Evolutionary conservation across 805 yeast genomes (phyloP), one percentile per base, ranked within the genome.

Genomic region (Ogataea corticis): DNA sequence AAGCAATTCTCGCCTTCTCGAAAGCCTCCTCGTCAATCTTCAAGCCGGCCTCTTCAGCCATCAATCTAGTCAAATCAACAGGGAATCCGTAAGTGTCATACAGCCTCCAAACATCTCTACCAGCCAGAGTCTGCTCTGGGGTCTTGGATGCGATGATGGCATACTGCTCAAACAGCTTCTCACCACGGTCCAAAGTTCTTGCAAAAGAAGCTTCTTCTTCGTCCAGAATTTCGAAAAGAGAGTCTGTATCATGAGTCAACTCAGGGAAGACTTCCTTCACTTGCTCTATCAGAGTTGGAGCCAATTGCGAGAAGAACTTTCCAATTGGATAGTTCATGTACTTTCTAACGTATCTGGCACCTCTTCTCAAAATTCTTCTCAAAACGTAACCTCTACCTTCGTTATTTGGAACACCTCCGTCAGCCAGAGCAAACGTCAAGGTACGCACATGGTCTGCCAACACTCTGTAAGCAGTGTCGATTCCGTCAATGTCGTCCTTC

Each of bases 81-180:
- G 99, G 99, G 86, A 94, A 94, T 48, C 99, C 99, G 63, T 92
- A 94, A 11, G 99, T 94, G 61, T 94, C 99, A 61, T 94, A 94
- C 58, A 94, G 76, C 71, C 99, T 82, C 99, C 99, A 94, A 32
- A 94, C 99, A 66, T 92, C 97, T 60, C 80, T 84, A 66, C 99
- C 99, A 39, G 87, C 80, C 51, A 94, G 77, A 32, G 85, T 79
- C 67, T 84, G 90, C 52, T 78, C 80, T 37, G 86, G 84, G 23
- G 85, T 77, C 59, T 83, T 80, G 41, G 85, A 72, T 44, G 98
- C 96, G 58, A 80, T 80, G 41, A 80, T 78, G 36, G 97, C 96
- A 61, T 92, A 94, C 65, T 87, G 87, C 71, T 92, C 97, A 59
- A 94, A 94, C 63, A 94, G 76, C 68, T 87, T 89, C 73, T 94